Evolutionary conservation across 306 rosid species (phyloP).

Genomic region (Rosa chinensis): DNA sequence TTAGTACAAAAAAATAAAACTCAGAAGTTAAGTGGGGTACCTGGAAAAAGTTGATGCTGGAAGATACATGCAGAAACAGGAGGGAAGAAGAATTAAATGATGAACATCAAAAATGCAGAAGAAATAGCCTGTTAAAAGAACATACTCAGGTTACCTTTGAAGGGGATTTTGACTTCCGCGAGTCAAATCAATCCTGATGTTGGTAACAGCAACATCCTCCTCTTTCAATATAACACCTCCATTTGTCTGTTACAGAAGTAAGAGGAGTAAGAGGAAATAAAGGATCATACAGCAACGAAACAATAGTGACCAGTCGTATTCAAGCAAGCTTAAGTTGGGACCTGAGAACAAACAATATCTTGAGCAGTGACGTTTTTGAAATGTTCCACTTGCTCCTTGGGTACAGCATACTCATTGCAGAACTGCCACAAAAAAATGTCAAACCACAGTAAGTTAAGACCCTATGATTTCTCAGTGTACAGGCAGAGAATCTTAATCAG

Average conservation of each 20-base stretch:
- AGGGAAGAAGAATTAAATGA: conserved; percentile 3
- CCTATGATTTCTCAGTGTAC: background rate
- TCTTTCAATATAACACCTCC: conserved; percentile 75
- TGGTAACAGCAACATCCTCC: conserved; percentile 78
- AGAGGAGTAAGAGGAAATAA: background rate
- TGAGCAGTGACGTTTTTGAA: conserved; percentile 82
- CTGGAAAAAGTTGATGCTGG: conserved; percentile 90
- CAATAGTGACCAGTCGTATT: background rate
- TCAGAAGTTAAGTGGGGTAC: conserved; percentile 36
- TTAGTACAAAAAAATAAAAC: background rate
- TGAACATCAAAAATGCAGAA: conserved; percentile 16
- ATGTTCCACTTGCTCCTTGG: conserved; percentile 69
- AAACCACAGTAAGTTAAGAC: background rate
- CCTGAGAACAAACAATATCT: conserved; percentile 96
- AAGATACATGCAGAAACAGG: conserved; percentile 39
- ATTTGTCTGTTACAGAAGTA: conserved; percentile 46
- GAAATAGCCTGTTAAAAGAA: conserved; percentile 10
- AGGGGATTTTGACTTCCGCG: conserved; percentile 88
- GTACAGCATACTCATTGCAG: conserved; percentile 94
- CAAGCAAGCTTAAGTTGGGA: conserved; percentile 19
- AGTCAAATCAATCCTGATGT: conserved; percentile 91
- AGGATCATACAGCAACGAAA: conserved; percentile 15
- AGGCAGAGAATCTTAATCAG: conserved; percentile 1
- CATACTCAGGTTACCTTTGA: conserved; percentile 56
- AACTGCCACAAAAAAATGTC: conserved; percentile 48